A percentile compares a stretch with the other conserved stretches of the same genome.
Evolutionary conservation across 495 filamentous ascomycete species (phyloP).

Genomic region (Neurospora africana): DNA sequence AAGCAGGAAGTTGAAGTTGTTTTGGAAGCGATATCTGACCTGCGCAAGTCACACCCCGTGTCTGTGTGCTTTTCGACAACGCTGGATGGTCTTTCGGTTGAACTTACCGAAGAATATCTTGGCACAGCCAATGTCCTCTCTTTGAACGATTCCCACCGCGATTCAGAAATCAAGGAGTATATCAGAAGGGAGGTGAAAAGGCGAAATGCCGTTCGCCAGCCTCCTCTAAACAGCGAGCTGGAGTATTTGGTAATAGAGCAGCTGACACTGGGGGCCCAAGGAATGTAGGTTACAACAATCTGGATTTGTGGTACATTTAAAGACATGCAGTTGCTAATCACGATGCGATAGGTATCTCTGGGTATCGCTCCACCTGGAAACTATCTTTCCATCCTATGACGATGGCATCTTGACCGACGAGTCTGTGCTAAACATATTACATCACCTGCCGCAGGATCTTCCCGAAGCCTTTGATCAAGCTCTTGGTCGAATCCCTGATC

Average conservation of each 20-base stretch:
- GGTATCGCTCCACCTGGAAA: background rate
- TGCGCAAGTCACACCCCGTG: background rate
- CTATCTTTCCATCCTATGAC: background rate
- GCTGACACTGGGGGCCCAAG: background rate
- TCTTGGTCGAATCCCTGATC: background rate
- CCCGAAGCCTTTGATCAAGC: background rate
- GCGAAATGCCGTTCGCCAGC: background rate
- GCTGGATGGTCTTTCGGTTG: background rate
- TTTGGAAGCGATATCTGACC: background rate
- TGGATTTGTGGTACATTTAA: no score
- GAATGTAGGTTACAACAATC: background rate
- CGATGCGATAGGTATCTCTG: background rate
- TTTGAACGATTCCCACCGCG: background rate
- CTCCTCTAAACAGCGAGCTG: background rate
- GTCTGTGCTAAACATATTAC: background rate
- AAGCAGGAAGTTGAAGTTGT: background rate
- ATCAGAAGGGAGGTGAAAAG: background rate
- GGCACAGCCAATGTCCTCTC: background rate
- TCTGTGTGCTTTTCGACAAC: background rate
- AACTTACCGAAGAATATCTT: background rate
- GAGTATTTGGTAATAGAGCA: background rate
- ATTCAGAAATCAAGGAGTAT: background rate
- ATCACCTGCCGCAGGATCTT: background rate
- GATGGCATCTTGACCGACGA: background rate
- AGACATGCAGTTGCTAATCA: background rate